phyloP scores from a whole-genome alignment of 768 basidiomycete genomes.

The Fibroporia radiculosa region DNA sequence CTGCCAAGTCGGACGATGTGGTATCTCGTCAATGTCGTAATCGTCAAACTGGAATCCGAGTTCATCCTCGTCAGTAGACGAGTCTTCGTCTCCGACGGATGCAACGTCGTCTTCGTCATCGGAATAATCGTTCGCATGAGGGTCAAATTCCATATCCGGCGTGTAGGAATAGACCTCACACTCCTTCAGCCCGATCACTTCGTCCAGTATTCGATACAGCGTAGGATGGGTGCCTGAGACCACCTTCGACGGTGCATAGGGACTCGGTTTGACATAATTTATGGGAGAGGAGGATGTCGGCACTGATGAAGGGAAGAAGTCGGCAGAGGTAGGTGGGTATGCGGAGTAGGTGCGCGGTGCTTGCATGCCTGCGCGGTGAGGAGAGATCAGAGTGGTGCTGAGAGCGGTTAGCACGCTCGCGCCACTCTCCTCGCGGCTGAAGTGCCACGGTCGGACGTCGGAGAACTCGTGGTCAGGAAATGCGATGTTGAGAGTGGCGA shows the following conservation, averaged over 20 bases:
- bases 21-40: constrained; percentile 61
- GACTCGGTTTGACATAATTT: constrained; percentile 45
- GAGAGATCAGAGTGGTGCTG: constrained; percentile 74
- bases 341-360: constrained; percentile 82
- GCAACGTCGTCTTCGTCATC: constrained; percentile 74
- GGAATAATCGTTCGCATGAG: constrained; percentile 77
- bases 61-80: constrained; percentile 63
- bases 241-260: constrained; percentile 64
- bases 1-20: constrained; percentile 10
- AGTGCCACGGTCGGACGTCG: constrained; percentile 83
- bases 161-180: constrained; percentile 95
- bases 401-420: constrained; percentile 79
- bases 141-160: constrained; percentile 91
- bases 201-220: constrained; percentile 81
- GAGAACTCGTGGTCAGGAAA: constrained; percentile 98
- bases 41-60: constrained; percentile 73
- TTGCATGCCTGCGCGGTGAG: constrained; percentile 53
- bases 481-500: constrained; percentile 93
- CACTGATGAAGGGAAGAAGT: constrained; percentile 70
- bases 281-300: constrained; percentile 67
- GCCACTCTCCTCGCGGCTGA: constrained; percentile 69
- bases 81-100: constrained; percentile 52
- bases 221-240: constrained; percentile 83
- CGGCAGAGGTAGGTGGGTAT: constrained; percentile 66
- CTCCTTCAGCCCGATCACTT: constrained; percentile 82